These are phyloP conservation scores for Ambrosiella cleistominuta DNA, from an alignment of 2,329 filamentous ascomycete species.

Conservation along the genomic window DNA sequence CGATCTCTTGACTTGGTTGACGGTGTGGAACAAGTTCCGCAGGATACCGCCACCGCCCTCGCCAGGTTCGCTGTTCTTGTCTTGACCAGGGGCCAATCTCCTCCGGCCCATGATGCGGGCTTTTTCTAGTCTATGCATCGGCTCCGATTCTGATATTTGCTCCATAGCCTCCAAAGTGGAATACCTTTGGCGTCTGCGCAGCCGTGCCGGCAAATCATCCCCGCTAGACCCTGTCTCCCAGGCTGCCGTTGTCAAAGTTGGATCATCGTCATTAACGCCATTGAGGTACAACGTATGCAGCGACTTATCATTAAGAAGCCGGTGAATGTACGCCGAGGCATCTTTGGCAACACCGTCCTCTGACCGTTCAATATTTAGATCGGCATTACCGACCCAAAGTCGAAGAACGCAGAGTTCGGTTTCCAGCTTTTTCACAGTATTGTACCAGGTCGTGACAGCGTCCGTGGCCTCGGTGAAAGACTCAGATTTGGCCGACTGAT, in stretches of 20 bases:
- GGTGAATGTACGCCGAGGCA: slow-evolving; percentile 84
- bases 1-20: slow-evolving; percentile 83
- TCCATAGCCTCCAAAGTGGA: slow-evolving; percentile 2
- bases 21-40: slow-evolving; percentile 64
- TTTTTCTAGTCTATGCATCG: slow-evolving; percentile 6
- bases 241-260: not conserved
- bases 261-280: not conserved
- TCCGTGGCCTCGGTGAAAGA: slow-evolving; percentile 71
- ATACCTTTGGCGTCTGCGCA: not conserved
- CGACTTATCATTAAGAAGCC: slow-evolving; percentile 88
- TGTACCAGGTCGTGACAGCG: slow-evolving; percentile 88
- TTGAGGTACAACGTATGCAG: slow-evolving; percentile 53
- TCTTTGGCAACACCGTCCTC: slow-evolving; percentile 47
- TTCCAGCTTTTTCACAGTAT: slow-evolving; percentile 90
- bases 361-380: slow-evolving; percentile 73
- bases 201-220: not conserved
- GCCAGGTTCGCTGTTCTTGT: slow-evolving; percentile 19
- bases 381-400: slow-evolving; percentile 92
- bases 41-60: slow-evolving; percentile 53
- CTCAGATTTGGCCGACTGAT: slow-evolving; percentile 59
- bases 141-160: slow-evolving; percentile 10
- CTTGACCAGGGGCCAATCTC: slow-evolving; percentile 17
- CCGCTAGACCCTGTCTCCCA: not conserved
- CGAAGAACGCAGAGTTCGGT: slow-evolving; percentile 81
- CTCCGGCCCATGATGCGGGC: not conserved